Conservation (phyloP, 305 asterid species). For the Stenogyne calaminthoides region DNA sequence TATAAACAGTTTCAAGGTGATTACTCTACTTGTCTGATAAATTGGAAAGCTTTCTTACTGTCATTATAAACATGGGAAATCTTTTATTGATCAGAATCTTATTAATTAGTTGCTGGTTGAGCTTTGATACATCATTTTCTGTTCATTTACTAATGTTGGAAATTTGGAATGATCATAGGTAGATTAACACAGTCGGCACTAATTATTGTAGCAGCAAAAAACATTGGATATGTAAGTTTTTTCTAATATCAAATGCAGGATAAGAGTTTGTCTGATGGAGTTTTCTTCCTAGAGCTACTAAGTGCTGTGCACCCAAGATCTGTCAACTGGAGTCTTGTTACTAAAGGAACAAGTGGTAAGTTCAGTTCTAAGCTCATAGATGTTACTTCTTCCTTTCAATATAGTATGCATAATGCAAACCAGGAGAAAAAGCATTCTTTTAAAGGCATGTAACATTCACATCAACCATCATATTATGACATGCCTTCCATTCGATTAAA, state of each 20-base stretch:
- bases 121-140: background rate
- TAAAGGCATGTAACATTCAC: background rate
- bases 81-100: conserved; percentile 2
- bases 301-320: conserved; percentile 95
- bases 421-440: conserved; percentile 1
- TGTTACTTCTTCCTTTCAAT: background rate
- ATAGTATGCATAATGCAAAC: background rate
- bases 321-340: conserved; percentile 96
- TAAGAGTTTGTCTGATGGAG: conserved; percentile 78
- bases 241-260: conserved; percentile 53
- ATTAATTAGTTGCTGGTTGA: background rate
- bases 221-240: conserved; percentile 3
- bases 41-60: background rate
- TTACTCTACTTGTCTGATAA: background rate
- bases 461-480: background rate
- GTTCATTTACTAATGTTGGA: background rate
- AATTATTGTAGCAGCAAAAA: background rate
- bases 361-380: conserved; percentile 4
- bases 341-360: conserved; percentile 82
- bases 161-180: background rate
- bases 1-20: conserved; percentile 75
- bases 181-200: background rate
- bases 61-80: background rate
- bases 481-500: conserved; percentile 11
- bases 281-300: conserved; percentile 89